A percentile compares a stretch with the other conserved stretches of the same genome.
phyloP scores from a whole-genome alignment of 306 rosid genomes.

The Oxytropis ochrocephala region DNA sequence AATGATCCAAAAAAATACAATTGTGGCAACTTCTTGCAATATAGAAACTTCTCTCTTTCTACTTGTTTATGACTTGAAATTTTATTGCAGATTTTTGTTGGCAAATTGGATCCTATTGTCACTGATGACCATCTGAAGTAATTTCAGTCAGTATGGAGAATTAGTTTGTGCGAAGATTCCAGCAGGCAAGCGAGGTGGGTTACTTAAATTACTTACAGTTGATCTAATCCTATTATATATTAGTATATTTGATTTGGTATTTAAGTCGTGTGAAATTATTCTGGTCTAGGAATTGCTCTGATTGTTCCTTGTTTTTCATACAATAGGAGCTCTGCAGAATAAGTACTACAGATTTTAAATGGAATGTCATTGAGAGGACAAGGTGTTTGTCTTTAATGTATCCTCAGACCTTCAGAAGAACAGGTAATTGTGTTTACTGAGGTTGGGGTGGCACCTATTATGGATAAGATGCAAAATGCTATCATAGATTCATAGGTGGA shows the following conservation, averaged over 20 bases:
- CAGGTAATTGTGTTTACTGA: constrained; percentile 37
- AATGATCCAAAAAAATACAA: constrained; percentile 78
- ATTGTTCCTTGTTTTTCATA: neutral
- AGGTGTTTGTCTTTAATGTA: constrained; percentile 73
- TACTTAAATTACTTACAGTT: constrained; percentile 79
- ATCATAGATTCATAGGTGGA: neutral
- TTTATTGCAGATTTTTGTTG: constrained; percentile 69
- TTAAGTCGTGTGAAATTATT: neutral
- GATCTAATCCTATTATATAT: neutral
- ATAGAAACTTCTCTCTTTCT: neutral
- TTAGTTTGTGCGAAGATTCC: constrained; percentile 79
- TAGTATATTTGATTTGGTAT: neutral
- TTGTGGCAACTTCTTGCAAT: constrained; percentile 54
- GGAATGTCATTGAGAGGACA: constrained; percentile 68
- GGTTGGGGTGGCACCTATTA: neutral
- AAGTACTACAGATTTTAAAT: constrained; percentile 50
- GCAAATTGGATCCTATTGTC: constrained; percentile 71
- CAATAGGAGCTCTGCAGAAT: constrained; percentile 70
- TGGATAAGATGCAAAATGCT: neutral
- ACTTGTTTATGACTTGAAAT: constrained; percentile 16
- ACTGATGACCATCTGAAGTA: constrained; percentile 74
- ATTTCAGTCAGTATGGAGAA: constrained; percentile 68
- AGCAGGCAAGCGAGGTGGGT: constrained; percentile 79
- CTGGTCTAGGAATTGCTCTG: neutral
- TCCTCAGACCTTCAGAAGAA: constrained; percentile 80